phyloP scores from a whole-genome alignment of 2,329 filamentous ascomycete species.

The Paecilomyces sp. region DNA sequence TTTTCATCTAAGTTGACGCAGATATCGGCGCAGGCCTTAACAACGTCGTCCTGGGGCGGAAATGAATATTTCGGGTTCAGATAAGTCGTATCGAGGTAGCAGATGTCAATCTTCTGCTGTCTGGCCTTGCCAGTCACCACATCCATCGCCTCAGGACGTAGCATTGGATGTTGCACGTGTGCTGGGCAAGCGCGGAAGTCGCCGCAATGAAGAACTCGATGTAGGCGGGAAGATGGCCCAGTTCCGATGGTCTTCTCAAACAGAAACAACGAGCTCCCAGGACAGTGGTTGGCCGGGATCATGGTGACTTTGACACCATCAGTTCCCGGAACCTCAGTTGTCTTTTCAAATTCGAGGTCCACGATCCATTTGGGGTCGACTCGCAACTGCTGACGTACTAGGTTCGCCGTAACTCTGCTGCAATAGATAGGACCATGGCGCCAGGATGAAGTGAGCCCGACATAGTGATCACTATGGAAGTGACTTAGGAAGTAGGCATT shows the following conservation, averaged over 20 bases:
- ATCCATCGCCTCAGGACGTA: conserved; percentile 69
- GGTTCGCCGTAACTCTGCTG: conserved; percentile 82
- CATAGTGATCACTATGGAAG: conserved; percentile 96
- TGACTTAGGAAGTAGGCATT: conserved; percentile 95
- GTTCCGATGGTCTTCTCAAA: conserved; percentile 72
- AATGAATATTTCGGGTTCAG: conserved; percentile 94
- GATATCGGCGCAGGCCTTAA: conserved; percentile 78
- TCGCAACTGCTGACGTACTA: conserved; percentile 77
- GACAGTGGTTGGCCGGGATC: conserved; percentile 95
- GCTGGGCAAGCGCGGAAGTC: conserved; percentile 87
- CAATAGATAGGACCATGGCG: conserved; percentile 93
- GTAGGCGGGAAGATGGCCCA: conserved; percentile 53
- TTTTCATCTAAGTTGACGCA: conserved; percentile 71
- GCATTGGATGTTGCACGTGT: conserved; percentile 73
- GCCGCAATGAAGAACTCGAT: conserved; percentile 87
- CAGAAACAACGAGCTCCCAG: conserved; percentile 85
- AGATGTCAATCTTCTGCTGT: conserved; percentile 87
- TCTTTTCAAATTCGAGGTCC: conserved; percentile 75
- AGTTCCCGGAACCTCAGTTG: conserved; percentile 71
- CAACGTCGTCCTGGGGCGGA: conserved; percentile 79
- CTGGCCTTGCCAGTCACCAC: conserved; percentile 60
- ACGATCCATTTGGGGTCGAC: conserved; percentile 83
- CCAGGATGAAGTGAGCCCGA: conserved; percentile 84
- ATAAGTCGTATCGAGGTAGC: conserved; percentile 96
- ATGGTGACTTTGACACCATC: conserved; percentile 82